phyloP scores from a whole-genome alignment of 106 monocot genomes.

The Alisma plantagoaquatica region DNA sequence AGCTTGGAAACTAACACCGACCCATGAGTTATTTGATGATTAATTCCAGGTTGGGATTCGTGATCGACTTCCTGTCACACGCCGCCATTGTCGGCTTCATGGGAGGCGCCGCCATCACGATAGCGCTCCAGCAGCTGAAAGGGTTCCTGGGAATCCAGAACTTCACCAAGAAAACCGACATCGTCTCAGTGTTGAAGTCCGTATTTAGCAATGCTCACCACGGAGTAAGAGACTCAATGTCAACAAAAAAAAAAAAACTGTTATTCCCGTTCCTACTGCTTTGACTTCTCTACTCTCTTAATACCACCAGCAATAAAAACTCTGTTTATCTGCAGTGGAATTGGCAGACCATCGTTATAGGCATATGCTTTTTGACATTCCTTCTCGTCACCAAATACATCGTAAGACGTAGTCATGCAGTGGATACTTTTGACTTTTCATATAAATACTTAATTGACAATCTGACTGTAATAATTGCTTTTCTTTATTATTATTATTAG shows the following conservation, averaged over 20 bases:
- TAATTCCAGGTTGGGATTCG: constrained; percentile 39
- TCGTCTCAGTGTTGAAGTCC: constrained; percentile 44
- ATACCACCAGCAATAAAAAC: too few relatives aligned
- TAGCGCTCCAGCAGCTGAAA: constrained; percentile 55
- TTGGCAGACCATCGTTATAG: constrained; percentile 67
- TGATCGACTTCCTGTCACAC: constrained; percentile 60
- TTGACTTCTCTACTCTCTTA: too few relatives aligned
- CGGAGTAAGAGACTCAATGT: constrained; percentile 18
- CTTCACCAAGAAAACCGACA: constrained; percentile 38
- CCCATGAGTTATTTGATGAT: not conserved
- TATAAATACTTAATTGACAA: too few relatives aligned
- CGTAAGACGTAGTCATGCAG: constrained; percentile 24
- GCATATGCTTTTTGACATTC: constrained; percentile 38
- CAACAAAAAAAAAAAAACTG: not conserved
- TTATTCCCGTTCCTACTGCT: too few relatives aligned
- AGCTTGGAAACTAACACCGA: too few relatives aligned
- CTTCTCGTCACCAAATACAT: constrained; percentile 58
- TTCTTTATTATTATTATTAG: constrained; percentile 21
- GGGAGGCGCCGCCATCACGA: constrained; percentile 54
- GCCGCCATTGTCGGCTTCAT: constrained; percentile 64
- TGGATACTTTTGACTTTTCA: too few relatives aligned
- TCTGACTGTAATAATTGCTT: too few relatives aligned
- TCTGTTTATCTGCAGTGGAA: constrained; percentile 51
- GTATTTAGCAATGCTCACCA: constrained; percentile 27
- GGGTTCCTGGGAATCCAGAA: constrained; percentile 41